Evolutionary conservation across 2,329 filamentous ascomycete genomes (phyloP), one percentile per base, ranked within the genome.

Genomic region (Colletotrichum cordylinicola): DNA sequence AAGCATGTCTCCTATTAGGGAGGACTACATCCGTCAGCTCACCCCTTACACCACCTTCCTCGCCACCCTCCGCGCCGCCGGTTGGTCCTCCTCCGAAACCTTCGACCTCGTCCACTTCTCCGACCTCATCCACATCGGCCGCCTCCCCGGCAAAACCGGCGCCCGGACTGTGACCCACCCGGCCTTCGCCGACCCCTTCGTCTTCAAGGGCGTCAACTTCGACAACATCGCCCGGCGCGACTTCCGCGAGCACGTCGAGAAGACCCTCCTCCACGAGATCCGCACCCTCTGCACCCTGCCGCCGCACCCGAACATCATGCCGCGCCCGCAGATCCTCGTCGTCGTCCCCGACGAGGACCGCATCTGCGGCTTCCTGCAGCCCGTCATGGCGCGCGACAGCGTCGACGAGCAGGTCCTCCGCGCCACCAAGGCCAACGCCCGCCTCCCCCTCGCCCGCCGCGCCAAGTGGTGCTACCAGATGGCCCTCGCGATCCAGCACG

Each of bases 401-500:
- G 21, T 80, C 9, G 77, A 74, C 21, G 67, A 76, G 5, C 73
- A 76, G 13, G 77, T 81, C 37, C 69, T 70, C 13, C 39, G 67
- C 27, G 77, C 68, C 12, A 79, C 78, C 55, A 48, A 68, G 10
- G 18, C 27, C 18, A 72, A 70, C 15, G 52, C 8, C 6, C 76
- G 65, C 16, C 72, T 81, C 7, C 64, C 77, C 7, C 69, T 79
- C 2, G 27, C 2, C 1, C 67, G 70, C 8, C 80, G 80, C 66
- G 78, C 77, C 8, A 69, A 68, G 18, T 81, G 79, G 80, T 80
- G 80, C 74, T 43, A 67, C 33, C 72, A 80, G 48, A 81, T 81
- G 80, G 70, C 79, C 2, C 33, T 67, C 13, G 79, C 79, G 12
- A 60, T 81, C 12, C 70, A 67, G 6, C 77, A 81, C 37, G 80